Evolutionary conservation across 345 rosid genomes (phyloP).

Genomic region (Streptanthus diversifolius): DNA sequence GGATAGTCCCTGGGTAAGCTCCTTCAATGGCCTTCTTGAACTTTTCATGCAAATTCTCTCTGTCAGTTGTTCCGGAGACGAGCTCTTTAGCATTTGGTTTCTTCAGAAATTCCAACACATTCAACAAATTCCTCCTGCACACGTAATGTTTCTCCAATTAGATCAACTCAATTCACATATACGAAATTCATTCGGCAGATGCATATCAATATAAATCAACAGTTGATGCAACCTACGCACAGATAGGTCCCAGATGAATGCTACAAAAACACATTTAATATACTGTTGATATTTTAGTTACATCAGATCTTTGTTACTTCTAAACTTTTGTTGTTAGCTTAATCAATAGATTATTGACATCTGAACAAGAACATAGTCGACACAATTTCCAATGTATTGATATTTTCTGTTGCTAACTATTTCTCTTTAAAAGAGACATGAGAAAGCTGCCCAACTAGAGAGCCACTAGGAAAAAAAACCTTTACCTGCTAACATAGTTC

Average conservation of each 20-base stretch:
- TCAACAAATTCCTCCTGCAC: conserved; percentile 79
- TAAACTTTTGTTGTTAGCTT: neutral
- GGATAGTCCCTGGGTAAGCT: conserved; percentile 57
- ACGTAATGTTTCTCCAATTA: neutral
- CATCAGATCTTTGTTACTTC: neutral
- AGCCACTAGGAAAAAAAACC: neutral
- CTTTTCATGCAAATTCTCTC: conserved; percentile 71
- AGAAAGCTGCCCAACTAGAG: neutral
- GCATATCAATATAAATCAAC: neutral
- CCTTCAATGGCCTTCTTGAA: conserved; percentile 67
- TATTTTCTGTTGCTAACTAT: neutral
- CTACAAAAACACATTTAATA: neutral
- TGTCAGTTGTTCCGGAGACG: conserved; percentile 83
- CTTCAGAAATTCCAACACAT: conserved; percentile 80
- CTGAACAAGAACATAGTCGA: neutral
- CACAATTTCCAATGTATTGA: neutral
- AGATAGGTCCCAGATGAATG: neutral
- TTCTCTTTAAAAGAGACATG: neutral
- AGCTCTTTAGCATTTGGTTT: conserved; percentile 79
- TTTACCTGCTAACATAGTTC: conserved; percentile 90
- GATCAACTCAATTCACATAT: conserved; percentile 6
- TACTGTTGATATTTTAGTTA: neutral
- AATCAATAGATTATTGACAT: neutral
- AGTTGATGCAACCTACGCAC: neutral
- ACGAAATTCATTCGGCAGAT: neutral